phyloP scores from a whole-genome alignment of 192 early-diverging fungal genomes.

The Geosiphon pyriformis region DNA sequence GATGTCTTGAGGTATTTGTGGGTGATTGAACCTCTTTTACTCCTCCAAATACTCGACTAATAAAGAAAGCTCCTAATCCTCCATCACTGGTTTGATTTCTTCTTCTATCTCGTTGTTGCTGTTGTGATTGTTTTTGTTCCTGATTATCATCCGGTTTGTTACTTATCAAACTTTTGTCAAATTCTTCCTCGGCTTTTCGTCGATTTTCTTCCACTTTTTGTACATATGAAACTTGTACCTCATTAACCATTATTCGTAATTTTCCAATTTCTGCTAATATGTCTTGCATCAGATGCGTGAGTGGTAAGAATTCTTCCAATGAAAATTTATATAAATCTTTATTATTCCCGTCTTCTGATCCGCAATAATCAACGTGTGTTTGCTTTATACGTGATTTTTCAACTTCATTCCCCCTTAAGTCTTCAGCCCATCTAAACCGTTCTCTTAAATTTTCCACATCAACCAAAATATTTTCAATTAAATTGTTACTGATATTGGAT shows the following conservation, averaged over 20 bases:
- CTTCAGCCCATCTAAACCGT: slow-evolving; percentile 45
- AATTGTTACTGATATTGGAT: slow-evolving; percentile 47
- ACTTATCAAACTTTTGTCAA: slow-evolving; percentile 20
- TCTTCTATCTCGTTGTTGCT: background rate
- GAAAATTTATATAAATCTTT: slow-evolving; percentile 33
- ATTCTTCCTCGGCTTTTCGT: slow-evolving; percentile 46
- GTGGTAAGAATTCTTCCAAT: slow-evolving; percentile 43
- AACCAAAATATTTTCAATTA: slow-evolving; percentile 46
- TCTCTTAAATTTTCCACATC: slow-evolving; percentile 41
- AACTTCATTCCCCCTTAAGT: slow-evolving; percentile 22
- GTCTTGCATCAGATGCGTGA: slow-evolving; percentile 39
- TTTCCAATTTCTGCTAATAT: slow-evolving; percentile 46
- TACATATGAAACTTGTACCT: slow-evolving; percentile 55
- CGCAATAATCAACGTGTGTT: background rate
- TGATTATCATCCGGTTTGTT: background rate
- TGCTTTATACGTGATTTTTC: background rate
- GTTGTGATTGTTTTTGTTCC: background rate
- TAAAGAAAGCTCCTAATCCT: slow-evolving; percentile 16
- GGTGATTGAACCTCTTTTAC: slow-evolving; percentile 6
- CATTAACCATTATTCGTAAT: slow-evolving; percentile 50
- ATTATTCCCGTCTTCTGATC: background rate
- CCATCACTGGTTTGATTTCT: slow-evolving; percentile 10
- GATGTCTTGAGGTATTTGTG: slow-evolving; percentile 8
- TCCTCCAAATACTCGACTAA: slow-evolving; percentile 27
- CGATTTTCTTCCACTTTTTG: slow-evolving; percentile 49